phyloP scores from a whole-genome alignment of 345 rosid genomes.

The Toxicodendron radicans region DNA sequence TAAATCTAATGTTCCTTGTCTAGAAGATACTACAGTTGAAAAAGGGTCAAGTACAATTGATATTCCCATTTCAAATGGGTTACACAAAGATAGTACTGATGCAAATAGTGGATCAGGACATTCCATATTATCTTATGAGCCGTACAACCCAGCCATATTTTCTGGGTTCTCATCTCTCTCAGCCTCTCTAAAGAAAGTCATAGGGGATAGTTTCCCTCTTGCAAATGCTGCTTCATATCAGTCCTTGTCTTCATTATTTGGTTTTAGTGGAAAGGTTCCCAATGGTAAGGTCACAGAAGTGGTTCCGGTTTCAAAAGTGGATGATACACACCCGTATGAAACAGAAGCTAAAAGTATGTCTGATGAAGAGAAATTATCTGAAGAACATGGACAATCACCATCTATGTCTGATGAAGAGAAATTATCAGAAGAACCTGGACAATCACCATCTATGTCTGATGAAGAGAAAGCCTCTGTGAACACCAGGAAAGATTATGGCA shows the following conservation, averaged over 20 bases:
- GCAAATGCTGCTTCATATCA: constrained; percentile 40
- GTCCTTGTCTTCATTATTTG: constrained; percentile 61
- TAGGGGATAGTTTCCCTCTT: constrained; percentile 45
- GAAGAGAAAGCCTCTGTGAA: constrained; percentile 30
- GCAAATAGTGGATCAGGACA: constrained; percentile 32
- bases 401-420: constrained; percentile 35
- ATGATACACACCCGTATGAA: constrained; percentile 32
- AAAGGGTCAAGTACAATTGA: constrained; percentile 28
- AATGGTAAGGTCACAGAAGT: constrained; percentile 34
- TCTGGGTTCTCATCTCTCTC: constrained; percentile 79
- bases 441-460: constrained; percentile 30
- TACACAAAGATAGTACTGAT: constrained; percentile 31
- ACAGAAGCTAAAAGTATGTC: constrained; percentile 32
- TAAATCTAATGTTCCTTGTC: constrained; percentile 25
- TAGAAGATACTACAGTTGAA: constrained; percentile 31
- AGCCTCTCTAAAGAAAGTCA: constrained; percentile 67
- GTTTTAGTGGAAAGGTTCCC: constrained; percentile 39
- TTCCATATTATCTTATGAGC: constrained; percentile 53
- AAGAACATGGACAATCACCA: constrained; percentile 33
- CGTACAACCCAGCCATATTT: constrained; percentile 73
- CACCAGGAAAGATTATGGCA: constrained; percentile 30
- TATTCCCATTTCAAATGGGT: constrained; percentile 52
- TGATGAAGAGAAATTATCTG: constrained; percentile 34
- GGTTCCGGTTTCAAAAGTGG: constrained; percentile 42
- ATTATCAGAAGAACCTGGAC: constrained; percentile 29